These are phyloP conservation scores for Trichosporon ovoides DNA, from an alignment of 1,284 basidiomycete species.

Conservation along the genomic window DNA sequence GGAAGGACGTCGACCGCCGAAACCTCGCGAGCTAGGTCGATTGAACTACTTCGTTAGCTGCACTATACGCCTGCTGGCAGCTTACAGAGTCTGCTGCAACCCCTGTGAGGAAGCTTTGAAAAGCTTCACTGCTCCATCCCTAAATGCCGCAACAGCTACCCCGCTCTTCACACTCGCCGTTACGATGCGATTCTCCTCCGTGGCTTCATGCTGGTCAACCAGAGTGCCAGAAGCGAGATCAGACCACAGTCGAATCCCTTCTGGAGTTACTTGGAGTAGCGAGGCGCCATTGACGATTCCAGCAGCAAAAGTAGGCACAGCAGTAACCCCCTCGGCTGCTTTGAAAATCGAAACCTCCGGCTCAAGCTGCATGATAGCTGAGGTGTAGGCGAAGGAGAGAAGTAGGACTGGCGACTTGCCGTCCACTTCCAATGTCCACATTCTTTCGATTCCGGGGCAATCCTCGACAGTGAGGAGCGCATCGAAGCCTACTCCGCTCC, in stretches of 20 bases:
- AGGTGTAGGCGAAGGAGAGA: constrained; percentile 23
- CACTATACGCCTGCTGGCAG: not conserved
- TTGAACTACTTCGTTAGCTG: constrained; percentile 14
- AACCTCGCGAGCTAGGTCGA: not conserved
- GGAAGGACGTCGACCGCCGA: not conserved
- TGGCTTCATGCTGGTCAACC: constrained; percentile 19
- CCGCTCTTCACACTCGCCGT: constrained; percentile 25
- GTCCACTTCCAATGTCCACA: constrained; percentile 61
- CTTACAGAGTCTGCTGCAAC: constrained; percentile 27
- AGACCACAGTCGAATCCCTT: constrained; percentile 54
- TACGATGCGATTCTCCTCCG: constrained; percentile 41
- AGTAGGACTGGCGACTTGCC: constrained; percentile 20
- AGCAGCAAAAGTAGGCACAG: constrained; percentile 60
- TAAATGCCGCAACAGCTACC: constrained; percentile 63
- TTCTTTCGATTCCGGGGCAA: constrained; percentile 55
- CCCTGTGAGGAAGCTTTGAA: constrained; percentile 46
- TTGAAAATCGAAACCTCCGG: constrained; percentile 42
- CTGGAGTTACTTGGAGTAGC: constrained; percentile 66
- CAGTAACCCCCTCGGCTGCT: constrained; percentile 44
- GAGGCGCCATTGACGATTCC: constrained; percentile 52
- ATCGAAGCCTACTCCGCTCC: constrained; percentile 78
- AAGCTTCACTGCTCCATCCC: constrained; percentile 56
- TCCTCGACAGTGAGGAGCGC: constrained; percentile 62
- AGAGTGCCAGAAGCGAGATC: constrained; percentile 17
- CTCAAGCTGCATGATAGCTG: constrained; percentile 42